Evolutionary conservation across 768 basidiomycete species (phyloP), one percentile per base, ranked within the genome.

Genomic region (Phaffia tasmanica): DNA sequence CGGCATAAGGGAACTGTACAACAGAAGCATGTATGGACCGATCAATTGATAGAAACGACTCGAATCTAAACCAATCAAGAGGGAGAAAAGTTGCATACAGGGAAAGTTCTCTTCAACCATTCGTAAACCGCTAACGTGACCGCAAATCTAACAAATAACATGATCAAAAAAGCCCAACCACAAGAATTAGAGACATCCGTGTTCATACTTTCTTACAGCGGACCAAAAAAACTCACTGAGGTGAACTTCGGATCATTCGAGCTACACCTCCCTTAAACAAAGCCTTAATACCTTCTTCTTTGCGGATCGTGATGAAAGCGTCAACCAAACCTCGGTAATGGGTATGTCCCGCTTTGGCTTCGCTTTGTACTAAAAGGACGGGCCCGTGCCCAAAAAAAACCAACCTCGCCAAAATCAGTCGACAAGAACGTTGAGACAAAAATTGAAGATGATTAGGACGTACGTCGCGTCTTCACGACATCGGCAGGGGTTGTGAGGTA

Each of bases 241-340:
- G 86, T 74, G 90, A 91, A 77, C 86, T 88, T 70, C 92, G 84
- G 68, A 92, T 79, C 55, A 93, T 80, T 60, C 92, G 87, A 56
- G 92, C 91, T 16, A 85, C 83, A 27, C 91, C 90, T 59, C 92
- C 91, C 73, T 94, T 94, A 83, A 88, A 95, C 63, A 95, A 78
- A 23, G 92, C 93, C 27, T 72, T 74, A 27, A 73, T 67, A 27
- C 75, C 75, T 62, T 76, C 73, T 60, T 69, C 81, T 86, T 74
- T 75, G 86, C 89, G 87, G 68, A 99, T 98, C 77, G 87, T 94
- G 46, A 82, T 79, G 73, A 97, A 89, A 23, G 91, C 93, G 76
- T 99, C 93, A 19, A 79, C 75, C 49, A 95, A 76, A 55, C 95
- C 94, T 75, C 88, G 88, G 80, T 99, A 99, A 67, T 85, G 79